phyloP scores from a whole-genome alignment of 139 green algal species.

The Ostreobium quekettii region DNA sequence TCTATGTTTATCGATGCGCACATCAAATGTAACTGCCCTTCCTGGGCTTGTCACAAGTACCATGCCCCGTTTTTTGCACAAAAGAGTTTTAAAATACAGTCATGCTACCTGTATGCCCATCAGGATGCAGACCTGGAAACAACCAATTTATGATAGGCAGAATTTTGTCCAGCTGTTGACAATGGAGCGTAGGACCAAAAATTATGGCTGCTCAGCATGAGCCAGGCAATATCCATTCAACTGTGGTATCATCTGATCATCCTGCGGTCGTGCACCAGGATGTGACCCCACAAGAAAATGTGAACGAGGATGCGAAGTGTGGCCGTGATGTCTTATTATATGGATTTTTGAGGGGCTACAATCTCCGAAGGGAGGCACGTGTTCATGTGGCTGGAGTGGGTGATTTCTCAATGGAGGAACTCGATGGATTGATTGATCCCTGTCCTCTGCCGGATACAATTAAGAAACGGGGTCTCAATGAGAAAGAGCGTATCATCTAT shows the following conservation, averaged over 20 bases:
- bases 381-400: conserved; percentile 89
- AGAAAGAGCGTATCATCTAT: conserved; percentile 86
- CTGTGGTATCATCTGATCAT: too few species aligned
- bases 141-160: too few species aligned
- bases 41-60: too few species aligned
- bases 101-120: not conserved
- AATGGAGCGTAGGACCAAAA: too few species aligned
- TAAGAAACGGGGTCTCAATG: conserved; percentile 70
- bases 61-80: conserved; percentile 5
- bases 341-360: conserved; percentile 83
- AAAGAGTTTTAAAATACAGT: not conserved
- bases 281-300: conserved; percentile 64
- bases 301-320: conserved; percentile 61
- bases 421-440: conserved; percentile 81
- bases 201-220: too few species aligned
- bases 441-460: conserved; percentile 81
- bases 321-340: conserved; percentile 87
- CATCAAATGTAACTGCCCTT: too few species aligned
- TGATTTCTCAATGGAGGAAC: conserved; percentile 66
- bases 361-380: conserved; percentile 52
- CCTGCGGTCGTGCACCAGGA: conserved; percentile 72
- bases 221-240: too few species aligned
- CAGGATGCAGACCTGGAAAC: not conserved
- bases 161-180: too few species aligned
- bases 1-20: too few species aligned